Conservation (phyloP, 2,329 filamentous ascomycete genomes). For the Apiospora hydei region DNA sequence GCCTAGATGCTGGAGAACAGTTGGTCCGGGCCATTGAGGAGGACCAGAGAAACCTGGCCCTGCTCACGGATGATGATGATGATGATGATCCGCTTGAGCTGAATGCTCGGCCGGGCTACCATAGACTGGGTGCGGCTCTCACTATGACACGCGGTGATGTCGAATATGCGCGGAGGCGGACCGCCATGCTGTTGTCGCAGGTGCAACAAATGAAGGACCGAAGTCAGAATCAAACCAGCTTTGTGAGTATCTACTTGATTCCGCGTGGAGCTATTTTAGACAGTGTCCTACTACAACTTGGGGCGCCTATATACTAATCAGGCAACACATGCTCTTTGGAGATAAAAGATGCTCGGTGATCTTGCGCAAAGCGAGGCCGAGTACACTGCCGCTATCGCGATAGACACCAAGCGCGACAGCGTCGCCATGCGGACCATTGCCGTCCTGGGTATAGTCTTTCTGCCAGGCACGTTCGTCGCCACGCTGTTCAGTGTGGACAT, state of each 20-base stretch:
- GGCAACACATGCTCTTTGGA: too few relatives aligned
- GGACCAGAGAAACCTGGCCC: neutral
- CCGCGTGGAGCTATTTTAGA: too few relatives aligned
- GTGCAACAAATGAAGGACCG: neutral
- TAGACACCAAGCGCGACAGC: slow-evolving; percentile 21
- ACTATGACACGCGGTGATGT: neutral
- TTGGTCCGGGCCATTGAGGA: neutral
- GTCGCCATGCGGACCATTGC: slow-evolving; percentile 21
- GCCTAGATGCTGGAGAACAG: neutral
- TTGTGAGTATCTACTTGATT: neutral
- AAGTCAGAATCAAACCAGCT: neutral
- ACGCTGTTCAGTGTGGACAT: neutral
- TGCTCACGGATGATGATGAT: neutral
- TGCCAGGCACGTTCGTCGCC: slow-evolving; percentile 17
- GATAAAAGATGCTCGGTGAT: neutral
- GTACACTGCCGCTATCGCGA: slow-evolving; percentile 8
- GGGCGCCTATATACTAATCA: too few relatives aligned
- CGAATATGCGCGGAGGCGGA: neutral
- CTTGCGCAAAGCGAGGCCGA: neutral
- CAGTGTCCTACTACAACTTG: neutral
- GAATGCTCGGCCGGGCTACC: too few relatives aligned
- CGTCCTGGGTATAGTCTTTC: slow-evolving; percentile 9
- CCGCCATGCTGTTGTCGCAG: neutral
- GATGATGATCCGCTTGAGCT: neutral
- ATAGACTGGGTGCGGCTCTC: neutral